Conservation (phyloP, 2,329 filamentous ascomycete genomes). For the Neonectria hederae region DNA sequence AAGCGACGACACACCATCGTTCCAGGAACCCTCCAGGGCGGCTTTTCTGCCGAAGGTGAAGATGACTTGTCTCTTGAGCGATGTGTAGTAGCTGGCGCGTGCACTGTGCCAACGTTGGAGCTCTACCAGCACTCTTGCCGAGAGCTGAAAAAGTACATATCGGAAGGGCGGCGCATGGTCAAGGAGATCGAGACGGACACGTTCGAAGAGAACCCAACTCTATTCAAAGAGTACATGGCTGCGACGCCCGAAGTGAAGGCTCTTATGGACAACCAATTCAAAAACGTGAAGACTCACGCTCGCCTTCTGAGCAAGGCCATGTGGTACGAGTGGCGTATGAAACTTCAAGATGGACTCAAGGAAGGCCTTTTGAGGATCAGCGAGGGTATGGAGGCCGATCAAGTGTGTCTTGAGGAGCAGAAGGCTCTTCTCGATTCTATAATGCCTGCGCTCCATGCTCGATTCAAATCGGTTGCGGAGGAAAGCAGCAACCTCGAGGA, state of each 20-base stretch:
- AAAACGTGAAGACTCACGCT: constrained; percentile 94
- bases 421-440: constrained; percentile 73
- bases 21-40: constrained; percentile 59
- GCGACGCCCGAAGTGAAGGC: constrained; percentile 84
- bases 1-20: constrained; percentile 88
- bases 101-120: constrained; percentile 91
- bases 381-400: constrained; percentile 80
- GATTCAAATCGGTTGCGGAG: constrained; percentile 67
- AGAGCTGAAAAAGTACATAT: constrained; percentile 96
- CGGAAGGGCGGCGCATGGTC: constrained; percentile 88
- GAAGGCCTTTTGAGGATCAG: constrained; percentile 80
- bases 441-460: constrained; percentile 71
- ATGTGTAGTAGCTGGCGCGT: constrained; percentile 87
- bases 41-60: constrained; percentile 51
- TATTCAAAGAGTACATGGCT: constrained; percentile 91
- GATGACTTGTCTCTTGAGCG: constrained; percentile 73
- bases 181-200: constrained; percentile 91
- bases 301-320: constrained; percentile 91
- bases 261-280: constrained; percentile 96
- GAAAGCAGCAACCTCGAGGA: constrained; percentile 76
- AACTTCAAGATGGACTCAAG: constrained; percentile 82
- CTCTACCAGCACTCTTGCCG: constrained; percentile 95
- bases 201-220: constrained; percentile 85
- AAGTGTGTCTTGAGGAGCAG: constrained; percentile 71
- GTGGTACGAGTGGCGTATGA: constrained; percentile 98